A percentile compares a stretch with the other conserved stretches of the same genome.
phyloP scores from a whole-genome alignment of 2,329 filamentous ascomycete genomes.

The Tolypocladium album region DNA sequence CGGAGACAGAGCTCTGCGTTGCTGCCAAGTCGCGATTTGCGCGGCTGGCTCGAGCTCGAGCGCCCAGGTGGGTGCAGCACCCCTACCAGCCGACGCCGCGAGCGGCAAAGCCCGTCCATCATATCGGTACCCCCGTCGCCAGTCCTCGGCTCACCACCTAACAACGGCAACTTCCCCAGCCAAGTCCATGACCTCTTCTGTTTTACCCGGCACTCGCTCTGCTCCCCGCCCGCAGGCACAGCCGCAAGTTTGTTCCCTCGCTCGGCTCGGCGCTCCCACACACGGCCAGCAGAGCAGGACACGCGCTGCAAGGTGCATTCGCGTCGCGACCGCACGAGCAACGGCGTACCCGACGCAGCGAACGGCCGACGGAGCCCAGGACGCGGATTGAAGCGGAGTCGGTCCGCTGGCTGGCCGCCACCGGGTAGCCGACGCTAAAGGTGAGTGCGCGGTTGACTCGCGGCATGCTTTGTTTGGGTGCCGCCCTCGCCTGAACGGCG shows the following conservation, averaged over 20 bases:
- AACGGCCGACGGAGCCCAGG: not conserved
- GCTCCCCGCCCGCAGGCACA: not conserved
- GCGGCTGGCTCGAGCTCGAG: not conserved
- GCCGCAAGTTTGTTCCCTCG: not conserved
- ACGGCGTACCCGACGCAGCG: not conserved
- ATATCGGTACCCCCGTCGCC: not conserved
- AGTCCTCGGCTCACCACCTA: not conserved
- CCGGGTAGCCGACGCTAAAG: not conserved
- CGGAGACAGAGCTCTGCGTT: not conserved
- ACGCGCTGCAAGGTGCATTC: no score
- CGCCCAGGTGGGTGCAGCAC: not conserved
- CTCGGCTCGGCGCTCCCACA: not conserved
- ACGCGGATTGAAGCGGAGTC: not conserved
- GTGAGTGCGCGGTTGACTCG: not conserved
- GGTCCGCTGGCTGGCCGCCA: not conserved
- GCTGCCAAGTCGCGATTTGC: not conserved
- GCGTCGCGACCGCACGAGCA: not conserved
- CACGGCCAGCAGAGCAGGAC: not conserved
- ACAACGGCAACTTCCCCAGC: not conserved
- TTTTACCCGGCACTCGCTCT: not conserved
- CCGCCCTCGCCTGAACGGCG: not conserved
- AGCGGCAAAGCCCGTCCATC: not conserved
- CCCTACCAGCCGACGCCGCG: not conserved
- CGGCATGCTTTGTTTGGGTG: not conserved
- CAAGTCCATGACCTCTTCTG: not conserved